Evolutionary conservation across 768 basidiomycete genomes (phyloP), one percentile per base, ranked within the genome.

Genomic region (Lactarius psammicola): DNA sequence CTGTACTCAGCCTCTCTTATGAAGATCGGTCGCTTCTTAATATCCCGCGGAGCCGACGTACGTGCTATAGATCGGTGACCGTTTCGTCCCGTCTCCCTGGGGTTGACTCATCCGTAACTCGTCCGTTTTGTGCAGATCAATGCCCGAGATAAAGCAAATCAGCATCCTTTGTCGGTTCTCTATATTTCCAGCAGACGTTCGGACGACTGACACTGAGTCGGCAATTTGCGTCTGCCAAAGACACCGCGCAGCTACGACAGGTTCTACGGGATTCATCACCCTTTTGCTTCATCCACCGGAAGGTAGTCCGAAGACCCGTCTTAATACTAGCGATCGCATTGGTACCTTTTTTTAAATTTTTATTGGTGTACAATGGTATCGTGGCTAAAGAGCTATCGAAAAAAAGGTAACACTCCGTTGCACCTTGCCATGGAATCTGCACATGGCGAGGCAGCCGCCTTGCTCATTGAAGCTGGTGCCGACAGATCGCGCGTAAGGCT

Each of bases 341-440:
- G 89, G 90, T 90, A 73, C 56, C 68, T 56, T 28, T 53, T 68
- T 63, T n/a, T n/a, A n/a, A n/a, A n/a, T n/a, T 44, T 58, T 70
- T 67, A 71, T 67, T 62, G 44, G 64, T 68, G 46, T 20, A 64
- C 33, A 65, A 57, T 54, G 71, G 71, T 63, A 60, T 72, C 30
- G 23, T 40, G 54, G 36, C 36, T 66, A 10, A 62, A 28, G 11
- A 10, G 4, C 38, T 26, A 31, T 31, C 17, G 9, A 57, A 92
- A n/a, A n/a, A 26, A 59, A 92, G 95, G 96, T 59, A 97, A 98
- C 73, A 98, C 97, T 2, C 94, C 97, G 2, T 79, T 99, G 42
- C 97, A 99, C 81, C 85, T 99, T 36, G 95, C 96, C 20, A 90
- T 99, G 89, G 96, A 99, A 72, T 94, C 92, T 61, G 96, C 89